These are phyloP conservation scores for Vitis amurensis DNA, from an alignment of 164 flowering plant genomes.

Conservation along the genomic window DNA sequence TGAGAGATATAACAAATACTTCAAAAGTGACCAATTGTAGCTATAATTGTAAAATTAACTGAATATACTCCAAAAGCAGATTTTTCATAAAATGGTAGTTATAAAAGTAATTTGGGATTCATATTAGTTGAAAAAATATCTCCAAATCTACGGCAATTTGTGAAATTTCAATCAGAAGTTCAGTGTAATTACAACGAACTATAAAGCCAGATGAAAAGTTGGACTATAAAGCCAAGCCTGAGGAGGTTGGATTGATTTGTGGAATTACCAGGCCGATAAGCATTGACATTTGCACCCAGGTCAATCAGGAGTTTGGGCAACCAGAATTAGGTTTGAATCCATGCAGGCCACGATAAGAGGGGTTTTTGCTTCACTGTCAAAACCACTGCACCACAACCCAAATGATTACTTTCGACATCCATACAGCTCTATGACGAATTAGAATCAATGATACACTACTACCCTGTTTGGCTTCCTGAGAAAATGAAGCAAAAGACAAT, in stretches of 20 bases:
- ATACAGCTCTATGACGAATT: background rate
- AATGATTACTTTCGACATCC: background rate
- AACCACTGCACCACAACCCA: conserved; percentile 11
- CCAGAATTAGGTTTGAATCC: conserved; percentile 12
- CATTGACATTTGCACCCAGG: conserved; percentile 20
- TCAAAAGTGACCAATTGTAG: no score
- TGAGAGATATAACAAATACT: no score
- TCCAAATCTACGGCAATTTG: no score
- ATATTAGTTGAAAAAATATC: no score
- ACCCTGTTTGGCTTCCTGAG: background rate
- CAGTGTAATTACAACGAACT: no score
- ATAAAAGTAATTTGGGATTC: no score
- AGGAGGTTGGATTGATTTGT: no score
- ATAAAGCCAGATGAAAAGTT: background rate
- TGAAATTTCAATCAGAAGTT: no score
- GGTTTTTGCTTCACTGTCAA: conserved; percentile 18
- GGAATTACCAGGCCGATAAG: conserved; percentile 15
- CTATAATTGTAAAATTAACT: no score
- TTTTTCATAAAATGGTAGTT: no score
- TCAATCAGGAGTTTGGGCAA: conserved; percentile 17
- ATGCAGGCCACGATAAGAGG: conserved; percentile 20
- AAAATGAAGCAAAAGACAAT: no score
- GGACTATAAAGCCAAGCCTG: background rate
- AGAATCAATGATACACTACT: background rate
- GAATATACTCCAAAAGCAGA: no score